phyloP scores from a whole-genome alignment of 768 basidiomycete genomes.

The Suillus cothurnatus region DNA sequence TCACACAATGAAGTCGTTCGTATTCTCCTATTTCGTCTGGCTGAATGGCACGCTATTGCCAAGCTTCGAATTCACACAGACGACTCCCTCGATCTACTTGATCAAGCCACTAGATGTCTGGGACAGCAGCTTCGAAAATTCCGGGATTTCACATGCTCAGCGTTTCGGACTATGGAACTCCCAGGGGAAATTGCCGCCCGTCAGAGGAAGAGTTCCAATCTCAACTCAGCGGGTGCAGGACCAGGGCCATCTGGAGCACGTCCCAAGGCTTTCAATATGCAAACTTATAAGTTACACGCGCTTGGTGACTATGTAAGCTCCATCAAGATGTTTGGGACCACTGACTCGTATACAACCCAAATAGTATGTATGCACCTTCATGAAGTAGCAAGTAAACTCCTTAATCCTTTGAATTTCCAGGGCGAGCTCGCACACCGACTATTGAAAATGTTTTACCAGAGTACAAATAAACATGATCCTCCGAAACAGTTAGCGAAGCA shows the following conservation, averaged over 20 bases:
- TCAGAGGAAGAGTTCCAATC: neutral
- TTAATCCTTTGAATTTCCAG: neutral
- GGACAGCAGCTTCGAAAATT: constrained; percentile 1
- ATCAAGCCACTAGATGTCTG: neutral
- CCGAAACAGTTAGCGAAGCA: neutral
- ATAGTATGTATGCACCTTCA: constrained; percentile 22
- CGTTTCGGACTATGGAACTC: constrained; percentile 22
- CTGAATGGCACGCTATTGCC: constrained; percentile 19
- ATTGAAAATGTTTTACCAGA: neutral
- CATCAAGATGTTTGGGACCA: constrained; percentile 33
- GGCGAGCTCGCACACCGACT: neutral
- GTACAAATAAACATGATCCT: neutral
- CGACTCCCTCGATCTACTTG: neutral
- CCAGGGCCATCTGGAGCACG: neutral
- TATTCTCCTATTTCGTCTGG: constrained; percentile 23
- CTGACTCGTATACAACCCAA: constrained; percentile 36
- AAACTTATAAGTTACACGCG: constrained; percentile 9
- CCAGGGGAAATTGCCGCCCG: constrained; percentile 21
- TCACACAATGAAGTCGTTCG: constrained; percentile 23
- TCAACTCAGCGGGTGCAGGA: neutral
- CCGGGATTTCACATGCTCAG: neutral
- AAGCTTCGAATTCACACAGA: constrained; percentile 14
- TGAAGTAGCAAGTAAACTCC: neutral
- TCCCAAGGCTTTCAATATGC: constrained; percentile 13
- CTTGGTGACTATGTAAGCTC: neutral